Percentiles rank a stretch among this genome's conserved stretches.
Evolutionary conservation across 192 early-diverging fungal genomes (phyloP).

Genomic region (Haplosporangium gracile): DNA sequence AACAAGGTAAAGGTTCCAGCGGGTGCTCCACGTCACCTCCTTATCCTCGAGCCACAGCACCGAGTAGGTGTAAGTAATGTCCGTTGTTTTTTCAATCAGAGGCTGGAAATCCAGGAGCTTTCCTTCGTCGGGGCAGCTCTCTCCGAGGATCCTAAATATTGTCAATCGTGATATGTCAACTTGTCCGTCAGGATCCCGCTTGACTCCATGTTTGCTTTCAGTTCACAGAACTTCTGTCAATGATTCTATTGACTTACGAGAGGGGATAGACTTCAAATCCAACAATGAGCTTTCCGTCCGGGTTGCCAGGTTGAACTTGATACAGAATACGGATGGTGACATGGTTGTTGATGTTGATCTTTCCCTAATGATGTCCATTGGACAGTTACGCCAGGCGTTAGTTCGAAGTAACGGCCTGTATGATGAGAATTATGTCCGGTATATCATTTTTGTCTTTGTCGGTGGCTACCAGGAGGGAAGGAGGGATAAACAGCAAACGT

Average conservation of each 20-base stretch:
- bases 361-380: slow-evolving; percentile 16
- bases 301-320: slow-evolving; percentile 37
- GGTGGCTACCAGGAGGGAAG: background rate
- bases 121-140: slow-evolving; percentile 1
- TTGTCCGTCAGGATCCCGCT: background rate
- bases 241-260: slow-evolving; percentile 52
- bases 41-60: slow-evolving; percentile 72
- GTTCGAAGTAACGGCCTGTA: background rate
- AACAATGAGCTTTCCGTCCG: slow-evolving; percentile 60
- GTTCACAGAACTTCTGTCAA: background rate
- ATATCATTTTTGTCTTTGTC: background rate
- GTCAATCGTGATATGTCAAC: background rate
- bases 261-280: slow-evolving; percentile 78
- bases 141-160: background rate
- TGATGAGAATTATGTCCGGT: background rate
- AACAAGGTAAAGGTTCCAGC: slow-evolving; percentile 76
- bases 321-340: slow-evolving; percentile 71
- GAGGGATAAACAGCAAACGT: background rate
- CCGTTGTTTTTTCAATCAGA: slow-evolving; percentile 19
- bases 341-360: slow-evolving; percentile 73
- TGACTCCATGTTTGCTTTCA: too few species aligned
- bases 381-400: background rate
- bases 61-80: slow-evolving; percentile 73
- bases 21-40: slow-evolving; percentile 61
- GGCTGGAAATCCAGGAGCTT: slow-evolving; percentile 42